Evolutionary conservation across 148 eudicot species (phyloP).

Genomic region (Camellia granthamiana): DNA sequence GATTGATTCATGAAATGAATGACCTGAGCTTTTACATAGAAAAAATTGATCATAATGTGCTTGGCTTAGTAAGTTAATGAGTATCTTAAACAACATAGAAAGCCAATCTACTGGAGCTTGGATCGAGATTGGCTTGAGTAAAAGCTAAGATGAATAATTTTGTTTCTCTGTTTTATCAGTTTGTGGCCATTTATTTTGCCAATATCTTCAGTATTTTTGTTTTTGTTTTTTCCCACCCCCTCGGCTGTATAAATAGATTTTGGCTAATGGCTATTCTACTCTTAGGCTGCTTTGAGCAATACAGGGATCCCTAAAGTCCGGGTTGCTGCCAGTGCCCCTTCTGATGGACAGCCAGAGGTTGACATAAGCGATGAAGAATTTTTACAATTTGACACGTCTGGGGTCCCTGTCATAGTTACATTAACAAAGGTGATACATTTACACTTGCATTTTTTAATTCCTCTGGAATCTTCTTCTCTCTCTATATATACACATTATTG

Average conservation of each 20-base stretch:
- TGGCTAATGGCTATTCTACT: neutral
- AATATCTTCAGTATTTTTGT: neutral
- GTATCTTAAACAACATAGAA: neutral
- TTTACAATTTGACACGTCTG: conserved; percentile 77
- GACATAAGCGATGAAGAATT: conserved; percentile 95
- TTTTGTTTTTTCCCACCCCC: neutral
- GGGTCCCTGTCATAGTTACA: conserved; percentile 78
- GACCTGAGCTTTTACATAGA: no score
- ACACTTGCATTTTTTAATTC: neutral
- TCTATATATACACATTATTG: neutral
- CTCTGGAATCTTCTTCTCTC: neutral
- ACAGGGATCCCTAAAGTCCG: conserved; percentile 78
- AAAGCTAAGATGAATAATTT: neutral
- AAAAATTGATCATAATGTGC: no score
- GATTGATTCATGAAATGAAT: neutral
- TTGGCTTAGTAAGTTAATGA: neutral
- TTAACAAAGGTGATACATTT: conserved; percentile 64
- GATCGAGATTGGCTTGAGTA: neutral
- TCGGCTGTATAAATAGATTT: neutral
- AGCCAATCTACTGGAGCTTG: neutral
- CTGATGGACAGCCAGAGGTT: conserved; percentile 80
- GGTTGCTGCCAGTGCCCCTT: conserved; percentile 55
- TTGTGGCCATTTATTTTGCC: neutral
- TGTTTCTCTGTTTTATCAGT: neutral
- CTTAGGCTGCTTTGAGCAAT: conserved; percentile 84